These are phyloP conservation scores for Schizophyllum commune DNA, from an alignment of 1,284 basidiomycete genomes.

Conservation along the genomic window DNA sequence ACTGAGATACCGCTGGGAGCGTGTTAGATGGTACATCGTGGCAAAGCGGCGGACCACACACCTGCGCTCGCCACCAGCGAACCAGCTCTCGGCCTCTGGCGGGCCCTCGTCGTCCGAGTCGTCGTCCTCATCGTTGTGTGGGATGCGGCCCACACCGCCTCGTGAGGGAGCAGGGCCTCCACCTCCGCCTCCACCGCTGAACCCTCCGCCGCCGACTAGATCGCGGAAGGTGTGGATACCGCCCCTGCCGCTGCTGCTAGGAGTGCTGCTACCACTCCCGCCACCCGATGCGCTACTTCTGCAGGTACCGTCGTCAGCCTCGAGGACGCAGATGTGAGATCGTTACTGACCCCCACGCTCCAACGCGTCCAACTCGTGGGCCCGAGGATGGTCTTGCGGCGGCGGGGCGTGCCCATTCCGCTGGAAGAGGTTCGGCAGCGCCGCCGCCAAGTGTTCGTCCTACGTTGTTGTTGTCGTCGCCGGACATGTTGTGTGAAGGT, in stretches of 20 bases:
- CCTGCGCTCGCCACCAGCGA: conserved; percentile 86
- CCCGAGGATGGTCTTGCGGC: background rate
- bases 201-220: background rate
- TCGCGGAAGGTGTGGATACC: background rate
- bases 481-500: background rate
- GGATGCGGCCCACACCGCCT: conserved; percentile 8
- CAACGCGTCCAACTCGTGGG: background rate
- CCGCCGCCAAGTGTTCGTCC: background rate
- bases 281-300: background rate
- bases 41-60: conserved; percentile 21
- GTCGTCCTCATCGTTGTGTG: conserved; percentile 42
- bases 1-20: conserved; percentile 76
- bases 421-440: background rate
- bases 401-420: background rate
- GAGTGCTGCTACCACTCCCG: background rate
- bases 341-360: background rate
- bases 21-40: background rate
- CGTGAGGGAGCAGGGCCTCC: background rate
- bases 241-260: background rate
- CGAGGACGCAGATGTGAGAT: background rate
- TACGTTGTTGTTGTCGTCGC: background rate
- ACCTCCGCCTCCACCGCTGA: background rate
- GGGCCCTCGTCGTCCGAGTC: conserved; percentile 33
- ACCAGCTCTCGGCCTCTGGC: conserved; percentile 54
- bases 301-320: background rate